phyloP scores from a whole-genome alignment of 169 alveolate genomes.

The Eimeria zaria region DNA sequence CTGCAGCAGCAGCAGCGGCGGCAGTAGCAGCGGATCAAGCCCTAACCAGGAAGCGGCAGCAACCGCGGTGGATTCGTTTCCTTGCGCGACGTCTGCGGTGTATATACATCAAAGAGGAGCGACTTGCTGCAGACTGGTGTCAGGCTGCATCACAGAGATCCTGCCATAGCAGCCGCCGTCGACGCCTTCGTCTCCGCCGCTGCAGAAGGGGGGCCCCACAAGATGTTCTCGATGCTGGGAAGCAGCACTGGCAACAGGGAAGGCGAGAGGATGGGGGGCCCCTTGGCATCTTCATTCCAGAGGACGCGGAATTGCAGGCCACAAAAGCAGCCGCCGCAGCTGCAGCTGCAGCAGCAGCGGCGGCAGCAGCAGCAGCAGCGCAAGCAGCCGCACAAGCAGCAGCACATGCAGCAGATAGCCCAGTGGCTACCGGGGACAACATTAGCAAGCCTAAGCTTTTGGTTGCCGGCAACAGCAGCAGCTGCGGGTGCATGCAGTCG shows the following conservation, averaged over 20 bases:
- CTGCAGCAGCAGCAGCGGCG: not conserved
- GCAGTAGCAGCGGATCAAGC: constrained; percentile 9
- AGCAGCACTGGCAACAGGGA: constrained; percentile 2
- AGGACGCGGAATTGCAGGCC: constrained; percentile 11
- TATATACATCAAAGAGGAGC: constrained; percentile 14
- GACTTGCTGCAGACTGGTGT: not conserved
- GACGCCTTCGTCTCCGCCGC: constrained; percentile 55
- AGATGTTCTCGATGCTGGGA: not conserved
- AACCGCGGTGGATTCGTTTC: constrained; percentile 50
- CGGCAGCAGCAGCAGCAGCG: constrained; percentile 12
- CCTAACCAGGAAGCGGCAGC: not conserved
- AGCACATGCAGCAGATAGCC: not conserved
- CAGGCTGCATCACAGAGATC: constrained; percentile 1
- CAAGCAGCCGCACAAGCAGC: not conserved
- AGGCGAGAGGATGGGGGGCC: not conserved
- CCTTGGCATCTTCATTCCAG: not conserved
- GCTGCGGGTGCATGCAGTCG: not conserved
- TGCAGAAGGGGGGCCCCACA: constrained; percentile 20
- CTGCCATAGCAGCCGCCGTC: constrained; percentile 32
- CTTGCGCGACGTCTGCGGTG: constrained; percentile 61
- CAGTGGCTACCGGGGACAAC: not conserved
- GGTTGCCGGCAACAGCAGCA: not conserved
- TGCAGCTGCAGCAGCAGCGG: not conserved
- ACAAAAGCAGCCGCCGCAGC: not conserved
- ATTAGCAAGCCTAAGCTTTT: not conserved